phyloP scores from a whole-genome alignment of 1,284 basidiomycete species.

The Cryptococcus floricola region DNA sequence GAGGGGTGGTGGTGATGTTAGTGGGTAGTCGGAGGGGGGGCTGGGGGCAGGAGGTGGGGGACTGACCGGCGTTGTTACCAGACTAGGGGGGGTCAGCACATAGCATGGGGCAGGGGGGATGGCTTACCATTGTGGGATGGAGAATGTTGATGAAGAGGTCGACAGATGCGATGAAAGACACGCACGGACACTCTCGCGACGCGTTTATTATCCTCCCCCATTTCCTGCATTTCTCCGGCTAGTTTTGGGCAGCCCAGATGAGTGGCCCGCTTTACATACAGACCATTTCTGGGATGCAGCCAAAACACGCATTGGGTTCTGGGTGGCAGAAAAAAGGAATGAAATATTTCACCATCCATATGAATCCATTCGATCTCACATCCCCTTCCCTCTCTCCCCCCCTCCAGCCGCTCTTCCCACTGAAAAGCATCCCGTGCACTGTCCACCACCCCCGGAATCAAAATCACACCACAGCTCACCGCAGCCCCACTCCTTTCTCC shows the following conservation, averaged over 20 bases:
- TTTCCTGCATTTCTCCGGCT: neutral
- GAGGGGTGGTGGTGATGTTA: neutral
- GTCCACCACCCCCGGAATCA: too few species aligned
- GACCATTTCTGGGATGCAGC: neutral
- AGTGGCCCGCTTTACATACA: neutral
- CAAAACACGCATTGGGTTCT: too few species aligned
- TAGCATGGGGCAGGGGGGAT: neutral
- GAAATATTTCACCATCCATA: slow-evolving; percentile 2
- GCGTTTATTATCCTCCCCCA: slow-evolving; percentile 1
- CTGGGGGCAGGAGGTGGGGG: too few species aligned
- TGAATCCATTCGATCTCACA: slow-evolving; percentile 2
- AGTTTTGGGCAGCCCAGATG: neutral
- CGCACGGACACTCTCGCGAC: neutral
- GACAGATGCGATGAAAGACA: neutral
- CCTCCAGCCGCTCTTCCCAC: slow-evolving; percentile 3
- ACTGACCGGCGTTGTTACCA: slow-evolving; percentile 33
- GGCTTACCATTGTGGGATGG: neutral
- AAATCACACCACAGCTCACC: too few species aligned
- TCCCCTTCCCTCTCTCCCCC: neutral
- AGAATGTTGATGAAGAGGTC: neutral
- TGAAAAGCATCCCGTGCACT: slow-evolving; percentile 2
- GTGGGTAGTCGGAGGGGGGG: neutral
- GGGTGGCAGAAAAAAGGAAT: neutral
- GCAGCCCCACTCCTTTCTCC: neutral
- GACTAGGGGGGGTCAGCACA: slow-evolving; percentile 11